Evolutionary conservation across 306 rosid species (phyloP).

Genomic region (Rubus idaeus): DNA sequence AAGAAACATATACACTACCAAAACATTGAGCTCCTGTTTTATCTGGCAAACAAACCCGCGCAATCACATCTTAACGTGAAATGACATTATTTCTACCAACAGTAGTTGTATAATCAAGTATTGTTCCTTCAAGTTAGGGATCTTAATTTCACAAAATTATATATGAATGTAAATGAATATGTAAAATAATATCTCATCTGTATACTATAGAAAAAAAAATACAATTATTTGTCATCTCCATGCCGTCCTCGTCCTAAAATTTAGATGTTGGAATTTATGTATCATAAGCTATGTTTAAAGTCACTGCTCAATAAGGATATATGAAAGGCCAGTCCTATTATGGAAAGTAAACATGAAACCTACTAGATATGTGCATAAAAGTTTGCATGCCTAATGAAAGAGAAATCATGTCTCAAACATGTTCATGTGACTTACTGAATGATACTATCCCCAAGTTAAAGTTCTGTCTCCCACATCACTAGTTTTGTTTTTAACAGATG

Average conservation of each 20-base stretch:
- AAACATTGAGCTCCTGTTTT: not conserved
- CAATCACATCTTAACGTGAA: not conserved
- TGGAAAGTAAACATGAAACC: not conserved
- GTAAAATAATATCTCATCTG: not conserved
- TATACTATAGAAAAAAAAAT: not conserved
- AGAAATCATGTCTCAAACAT: not conserved
- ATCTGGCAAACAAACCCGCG: not conserved
- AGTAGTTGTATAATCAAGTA: not conserved
- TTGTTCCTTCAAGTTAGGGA: not conserved
- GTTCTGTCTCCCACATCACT: not conserved
- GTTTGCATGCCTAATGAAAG: not conserved
- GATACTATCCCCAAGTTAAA: not conserved
- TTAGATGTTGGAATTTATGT: not conserved
- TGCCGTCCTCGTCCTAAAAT: not conserved
- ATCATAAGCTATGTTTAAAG: too few relatives aligned
- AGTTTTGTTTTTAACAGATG: not conserved
- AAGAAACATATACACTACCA: not conserved
- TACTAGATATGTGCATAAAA: not conserved
- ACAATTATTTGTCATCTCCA: slow-evolving; percentile 2
- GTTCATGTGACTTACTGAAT: not conserved
- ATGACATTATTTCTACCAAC: not conserved
- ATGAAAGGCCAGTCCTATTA: not conserved
- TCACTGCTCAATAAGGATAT: not conserved
- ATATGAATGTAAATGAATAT: not conserved
- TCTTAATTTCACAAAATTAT: too few relatives aligned